Conservation (phyloP, 441 rosid genomes). For the Geranium incanum region DNA sequence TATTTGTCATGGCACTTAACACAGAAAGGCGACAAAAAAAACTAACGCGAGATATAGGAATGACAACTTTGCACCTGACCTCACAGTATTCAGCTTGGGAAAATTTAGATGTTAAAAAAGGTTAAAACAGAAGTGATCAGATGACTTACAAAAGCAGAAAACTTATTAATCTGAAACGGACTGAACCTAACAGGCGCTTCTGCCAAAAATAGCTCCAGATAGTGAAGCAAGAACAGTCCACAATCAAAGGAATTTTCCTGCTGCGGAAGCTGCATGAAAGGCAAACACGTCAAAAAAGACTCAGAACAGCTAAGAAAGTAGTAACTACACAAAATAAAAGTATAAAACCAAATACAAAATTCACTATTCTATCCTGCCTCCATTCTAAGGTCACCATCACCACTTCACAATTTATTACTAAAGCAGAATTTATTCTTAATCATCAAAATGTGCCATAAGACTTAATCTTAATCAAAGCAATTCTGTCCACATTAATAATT, state of each 20-base stretch:
- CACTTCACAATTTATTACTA: neutral
- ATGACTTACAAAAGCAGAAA: slow-evolving; percentile 46
- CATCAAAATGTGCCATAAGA: neutral
- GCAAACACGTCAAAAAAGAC: slow-evolving; percentile 6
- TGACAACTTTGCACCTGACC: neutral
- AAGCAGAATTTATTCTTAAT: neutral
- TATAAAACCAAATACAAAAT: neutral
- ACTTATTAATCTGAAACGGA: slow-evolving; percentile 39
- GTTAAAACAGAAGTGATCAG: slow-evolving; percentile 6
- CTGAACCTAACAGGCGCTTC: slow-evolving; percentile 54
- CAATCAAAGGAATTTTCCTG: slow-evolving; percentile 79
- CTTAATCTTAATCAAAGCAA: slow-evolving; percentile 3
- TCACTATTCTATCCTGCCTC: neutral
- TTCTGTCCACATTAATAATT: neutral
- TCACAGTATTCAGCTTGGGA: neutral
- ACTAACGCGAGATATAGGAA: neutral
- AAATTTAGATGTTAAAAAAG: neutral
- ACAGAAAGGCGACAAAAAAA: neutral
- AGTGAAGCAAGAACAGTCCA: slow-evolving; percentile 81
- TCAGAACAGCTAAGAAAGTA: neutral
- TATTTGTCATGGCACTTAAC: neutral
- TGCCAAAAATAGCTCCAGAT: slow-evolving; percentile 54
- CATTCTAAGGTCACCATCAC: neutral
- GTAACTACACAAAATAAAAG: neutral
- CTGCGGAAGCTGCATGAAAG: slow-evolving; percentile 61